Conservation (phyloP, 23 red algal species). For the Gracilaria domingensis region DNA sequence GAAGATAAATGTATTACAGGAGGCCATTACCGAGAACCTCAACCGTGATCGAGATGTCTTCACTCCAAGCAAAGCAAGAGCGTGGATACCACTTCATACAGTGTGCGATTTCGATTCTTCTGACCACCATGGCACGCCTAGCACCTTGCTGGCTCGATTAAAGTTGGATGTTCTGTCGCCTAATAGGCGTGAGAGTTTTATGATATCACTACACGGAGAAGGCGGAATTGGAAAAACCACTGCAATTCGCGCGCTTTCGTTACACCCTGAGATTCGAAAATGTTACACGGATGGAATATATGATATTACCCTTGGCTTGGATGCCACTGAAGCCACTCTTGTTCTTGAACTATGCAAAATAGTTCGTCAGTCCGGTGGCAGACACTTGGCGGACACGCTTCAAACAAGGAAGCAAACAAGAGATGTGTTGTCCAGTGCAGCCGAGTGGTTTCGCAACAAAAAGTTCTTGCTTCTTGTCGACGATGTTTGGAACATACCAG, state of each 20-base stretch:
- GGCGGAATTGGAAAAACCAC: slow-evolving; percentile 15
- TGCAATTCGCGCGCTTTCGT: background rate
- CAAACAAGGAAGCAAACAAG: slow-evolving; percentile 1
- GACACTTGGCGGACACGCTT: background rate
- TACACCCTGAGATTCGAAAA: slow-evolving; percentile 7
- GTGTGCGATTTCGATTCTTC: slow-evolving; percentile 9
- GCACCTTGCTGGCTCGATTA: background rate
- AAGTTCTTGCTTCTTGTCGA: slow-evolving; percentile 24
- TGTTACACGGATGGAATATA: background rate
- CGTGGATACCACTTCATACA: background rate
- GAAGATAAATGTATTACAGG: background rate
- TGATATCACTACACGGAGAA: slow-evolving; percentile 5
- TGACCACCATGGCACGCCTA: background rate
- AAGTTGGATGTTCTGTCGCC: background rate
- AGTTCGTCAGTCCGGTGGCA: slow-evolving; percentile 8
- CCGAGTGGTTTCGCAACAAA: slow-evolving; percentile 12
- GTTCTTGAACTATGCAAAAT: slow-evolving; percentile 14
- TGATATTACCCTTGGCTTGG: background rate
- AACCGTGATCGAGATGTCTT: background rate
- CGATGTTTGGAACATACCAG: slow-evolving; percentile 9
- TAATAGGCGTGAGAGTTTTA: background rate
- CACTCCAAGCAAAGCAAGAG: slow-evolving; percentile 8
- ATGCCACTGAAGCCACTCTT: slow-evolving; percentile 19
- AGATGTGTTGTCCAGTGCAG: background rate
- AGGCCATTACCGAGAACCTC: slow-evolving; percentile 2